Percentiles rank a stretch among this genome's conserved stretches.
phyloP scores from a whole-genome alignment of 2,329 filamentous ascomycete species.

The Fonsecaea multimorphosa region DNA sequence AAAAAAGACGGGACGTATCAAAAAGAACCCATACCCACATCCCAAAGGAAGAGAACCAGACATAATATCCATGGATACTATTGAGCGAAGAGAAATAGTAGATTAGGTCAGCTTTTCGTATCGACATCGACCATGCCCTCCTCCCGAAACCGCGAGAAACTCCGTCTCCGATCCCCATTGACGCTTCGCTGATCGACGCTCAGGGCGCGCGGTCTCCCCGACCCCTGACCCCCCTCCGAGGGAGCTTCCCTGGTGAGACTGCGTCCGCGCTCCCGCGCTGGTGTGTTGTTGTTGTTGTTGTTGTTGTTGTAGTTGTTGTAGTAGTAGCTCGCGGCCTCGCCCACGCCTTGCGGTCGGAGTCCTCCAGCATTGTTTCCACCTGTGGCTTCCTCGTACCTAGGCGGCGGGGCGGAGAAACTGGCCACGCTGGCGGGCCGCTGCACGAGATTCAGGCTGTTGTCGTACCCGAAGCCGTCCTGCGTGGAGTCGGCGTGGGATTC shows the following conservation, averaged over 20 bases:
- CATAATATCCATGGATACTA: background rate
- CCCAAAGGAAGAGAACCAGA: background rate
- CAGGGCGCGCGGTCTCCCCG: slow-evolving; percentile 11
- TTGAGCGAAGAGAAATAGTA: too few relatives aligned
- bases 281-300: background rate
- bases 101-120: slow-evolving; percentile 2
- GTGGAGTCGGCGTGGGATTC: slow-evolving; percentile 16
- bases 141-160: slow-evolving; percentile 21
- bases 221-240: slow-evolving; percentile 6
- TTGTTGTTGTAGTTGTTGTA: slow-evolving; percentile 21
- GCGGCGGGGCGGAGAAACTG: slow-evolving; percentile 23
- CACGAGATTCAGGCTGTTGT: slow-evolving; percentile 16
- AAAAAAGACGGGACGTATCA: too few relatives aligned
- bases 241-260: slow-evolving; percentile 16
- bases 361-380: background rate
- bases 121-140: slow-evolving; percentile 21
- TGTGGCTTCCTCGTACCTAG: slow-evolving; percentile 28
- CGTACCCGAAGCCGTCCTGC: slow-evolving; percentile 28
- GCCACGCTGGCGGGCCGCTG: slow-evolving; percentile 27
- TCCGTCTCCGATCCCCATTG: slow-evolving; percentile 22
- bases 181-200: slow-evolving; percentile 9
- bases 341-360: slow-evolving; percentile 14
- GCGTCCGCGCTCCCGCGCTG: slow-evolving; percentile 13
- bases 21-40: too few relatives aligned
- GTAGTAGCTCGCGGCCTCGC: slow-evolving; percentile 26